A percentile compares a stretch with the other conserved stretches of the same genome.
These are phyloP conservation scores for Cladosporium sp. DNA, from an alignment of 2,329 filamentous ascomycete genomes.

Conservation along the genomic window DNA sequence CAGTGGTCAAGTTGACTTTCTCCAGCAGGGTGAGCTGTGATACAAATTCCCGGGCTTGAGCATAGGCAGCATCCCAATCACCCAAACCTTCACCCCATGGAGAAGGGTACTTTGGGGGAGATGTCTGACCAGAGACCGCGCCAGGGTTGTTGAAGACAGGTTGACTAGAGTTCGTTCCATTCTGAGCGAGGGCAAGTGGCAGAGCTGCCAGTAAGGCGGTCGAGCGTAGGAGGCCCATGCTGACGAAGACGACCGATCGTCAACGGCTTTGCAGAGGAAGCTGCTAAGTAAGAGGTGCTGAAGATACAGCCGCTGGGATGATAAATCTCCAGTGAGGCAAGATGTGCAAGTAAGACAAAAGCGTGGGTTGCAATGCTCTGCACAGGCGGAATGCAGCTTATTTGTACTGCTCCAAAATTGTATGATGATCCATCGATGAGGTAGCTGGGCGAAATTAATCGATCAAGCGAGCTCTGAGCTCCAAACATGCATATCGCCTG, in stretches of 20 bases:
- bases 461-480: slow-evolving; percentile 11
- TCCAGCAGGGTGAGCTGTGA: slow-evolving; percentile 77
- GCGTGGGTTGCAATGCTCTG: background rate
- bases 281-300: slow-evolving; percentile 10
- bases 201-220: slow-evolving; percentile 27
- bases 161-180: slow-evolving; percentile 22
- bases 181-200: slow-evolving; percentile 27
- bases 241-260: slow-evolving; percentile 9
- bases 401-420: slow-evolving; percentile 1
- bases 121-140: slow-evolving; percentile 35
- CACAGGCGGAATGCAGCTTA: slow-evolving; percentile 4
- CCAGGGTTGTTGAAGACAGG: slow-evolving; percentile 24
- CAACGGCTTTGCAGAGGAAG: slow-evolving; percentile 2
- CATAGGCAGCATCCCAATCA: slow-evolving; percentile 72
- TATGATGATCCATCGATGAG: background rate
- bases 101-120: slow-evolving; percentile 73
- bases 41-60: slow-evolving; percentile 72
- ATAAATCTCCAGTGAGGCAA: background rate
- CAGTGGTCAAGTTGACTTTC: slow-evolving; percentile 94
- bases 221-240: slow-evolving; percentile 22
- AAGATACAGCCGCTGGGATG: slow-evolving; percentile 5
- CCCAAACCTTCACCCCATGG: slow-evolving; percentile 78
- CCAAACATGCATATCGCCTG: slow-evolving; percentile 3
- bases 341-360: background rate
- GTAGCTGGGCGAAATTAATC: slow-evolving; percentile 1